Conservation (phyloP, 2,329 filamentous ascomycete species). For the Pestalotiopsis sp. region DNA sequence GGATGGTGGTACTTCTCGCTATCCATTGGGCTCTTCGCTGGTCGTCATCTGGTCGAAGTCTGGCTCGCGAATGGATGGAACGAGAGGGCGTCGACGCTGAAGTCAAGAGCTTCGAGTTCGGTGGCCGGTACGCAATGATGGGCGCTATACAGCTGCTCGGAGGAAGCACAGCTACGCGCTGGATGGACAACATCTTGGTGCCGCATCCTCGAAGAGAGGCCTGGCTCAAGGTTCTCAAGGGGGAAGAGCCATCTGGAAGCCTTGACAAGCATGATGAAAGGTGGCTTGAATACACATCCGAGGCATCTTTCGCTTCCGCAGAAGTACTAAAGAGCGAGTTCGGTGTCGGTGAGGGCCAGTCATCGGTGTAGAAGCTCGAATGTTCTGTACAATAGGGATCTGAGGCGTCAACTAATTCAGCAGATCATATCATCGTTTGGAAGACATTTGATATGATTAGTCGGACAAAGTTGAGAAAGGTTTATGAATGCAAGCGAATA, state of each 20-base stretch:
- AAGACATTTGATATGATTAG: no score
- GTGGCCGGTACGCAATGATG: constrained; percentile 21
- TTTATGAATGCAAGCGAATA: no score
- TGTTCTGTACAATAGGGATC: no score
- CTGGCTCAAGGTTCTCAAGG: constrained; percentile 13
- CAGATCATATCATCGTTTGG: no score
- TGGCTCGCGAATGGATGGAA: background rate
- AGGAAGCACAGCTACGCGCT: constrained; percentile 14
- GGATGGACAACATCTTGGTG: constrained; percentile 26
- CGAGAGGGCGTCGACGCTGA: background rate
- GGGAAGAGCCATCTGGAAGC: background rate
- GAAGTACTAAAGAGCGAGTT: background rate
- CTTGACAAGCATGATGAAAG: background rate
- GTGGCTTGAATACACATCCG: background rate
- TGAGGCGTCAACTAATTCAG: no score
- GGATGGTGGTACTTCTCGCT: background rate
- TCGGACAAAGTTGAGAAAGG: no score
- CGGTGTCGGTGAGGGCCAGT: no score
- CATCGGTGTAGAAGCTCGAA: no score
- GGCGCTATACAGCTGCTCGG: constrained; percentile 23
- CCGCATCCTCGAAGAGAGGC: constrained; percentile 20
- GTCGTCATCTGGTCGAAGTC: background rate
- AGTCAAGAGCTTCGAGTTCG: background rate
- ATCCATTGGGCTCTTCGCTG: background rate
- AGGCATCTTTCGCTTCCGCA: background rate